Percentiles rank a stretch among this genome's conserved stretches.
Conservation (phyloP, 139 green algal genomes). For the Chlorella sp. region DNA sequence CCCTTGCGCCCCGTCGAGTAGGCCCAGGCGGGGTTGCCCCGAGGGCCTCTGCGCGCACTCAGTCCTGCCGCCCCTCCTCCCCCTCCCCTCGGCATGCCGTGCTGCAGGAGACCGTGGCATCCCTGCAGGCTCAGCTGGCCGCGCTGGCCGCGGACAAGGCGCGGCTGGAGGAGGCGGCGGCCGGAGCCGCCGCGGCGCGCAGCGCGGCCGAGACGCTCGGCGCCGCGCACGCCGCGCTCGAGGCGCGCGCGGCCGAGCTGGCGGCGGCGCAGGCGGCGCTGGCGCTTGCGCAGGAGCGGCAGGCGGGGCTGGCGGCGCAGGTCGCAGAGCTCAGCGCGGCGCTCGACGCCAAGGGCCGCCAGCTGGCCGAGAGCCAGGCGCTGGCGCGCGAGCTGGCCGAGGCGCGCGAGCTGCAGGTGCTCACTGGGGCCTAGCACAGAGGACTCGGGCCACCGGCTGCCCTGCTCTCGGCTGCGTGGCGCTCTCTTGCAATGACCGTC, state of each 20-base stretch:
- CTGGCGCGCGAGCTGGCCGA: constrained; percentile 21
- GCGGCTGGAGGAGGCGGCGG: neutral
- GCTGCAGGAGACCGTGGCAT: constrained; percentile 16
- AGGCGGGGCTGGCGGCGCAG: neutral
- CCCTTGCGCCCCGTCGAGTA: neutral
- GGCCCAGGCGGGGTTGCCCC: neutral
- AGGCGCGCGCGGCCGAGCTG: constrained; percentile 11
- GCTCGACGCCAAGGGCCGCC: neutral
- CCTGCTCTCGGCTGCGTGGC: too few species aligned
- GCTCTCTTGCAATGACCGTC: too few species aligned
- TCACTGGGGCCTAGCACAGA: too few species aligned
- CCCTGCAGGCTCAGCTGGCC: neutral
- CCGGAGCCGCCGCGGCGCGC: neutral
- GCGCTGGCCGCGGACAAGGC: neutral
- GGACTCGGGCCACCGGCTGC: too few species aligned
- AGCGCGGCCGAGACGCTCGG: constrained; percentile 7
- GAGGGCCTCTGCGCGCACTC: neutral
- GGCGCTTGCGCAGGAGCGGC: neutral
- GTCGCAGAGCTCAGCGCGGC: neutral
- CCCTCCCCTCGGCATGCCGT: neutral
- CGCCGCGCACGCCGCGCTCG: neutral
- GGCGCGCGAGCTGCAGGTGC: neutral
- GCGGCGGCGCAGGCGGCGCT: neutral
- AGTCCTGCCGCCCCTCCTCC: too few species aligned
- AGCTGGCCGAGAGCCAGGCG: constrained; percentile 12